These are phyloP conservation scores for Boletus edulis DNA, from an alignment of 768 basidiomycete species.

Conservation along the genomic window DNA sequence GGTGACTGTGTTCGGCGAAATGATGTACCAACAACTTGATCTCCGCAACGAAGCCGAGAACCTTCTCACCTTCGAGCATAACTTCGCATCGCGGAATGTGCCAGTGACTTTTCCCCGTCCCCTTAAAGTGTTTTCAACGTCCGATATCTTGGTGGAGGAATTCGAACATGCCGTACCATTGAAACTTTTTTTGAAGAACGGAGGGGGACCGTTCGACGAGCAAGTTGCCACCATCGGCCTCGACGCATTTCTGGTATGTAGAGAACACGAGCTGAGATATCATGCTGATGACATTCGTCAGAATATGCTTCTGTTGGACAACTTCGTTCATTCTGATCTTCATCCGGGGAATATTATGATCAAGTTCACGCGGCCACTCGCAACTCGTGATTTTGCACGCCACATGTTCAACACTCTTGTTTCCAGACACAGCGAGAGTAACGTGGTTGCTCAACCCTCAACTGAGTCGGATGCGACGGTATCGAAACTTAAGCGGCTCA, in stretches of 20 bases:
- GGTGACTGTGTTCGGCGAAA: conserved; percentile 87
- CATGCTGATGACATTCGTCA: conserved; percentile 29
- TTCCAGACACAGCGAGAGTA: conserved; percentile 32
- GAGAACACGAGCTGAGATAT: background rate
- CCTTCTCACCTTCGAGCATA: conserved; percentile 76
- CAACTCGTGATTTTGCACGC: conserved; percentile 59
- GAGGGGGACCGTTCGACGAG: conserved; percentile 89
- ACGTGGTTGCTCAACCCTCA: conserved; percentile 24
- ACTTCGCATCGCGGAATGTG: conserved; percentile 77
- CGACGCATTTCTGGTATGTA: conserved; percentile 87
- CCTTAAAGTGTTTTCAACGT: conserved; percentile 74
- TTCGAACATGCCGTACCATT: conserved; percentile 90
- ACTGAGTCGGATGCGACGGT: conserved; percentile 63
- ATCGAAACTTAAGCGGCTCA: conserved; percentile 60
- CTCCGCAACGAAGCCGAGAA: conserved; percentile 89
- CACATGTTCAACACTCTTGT: conserved; percentile 59
- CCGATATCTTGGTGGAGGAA: conserved; percentile 87
- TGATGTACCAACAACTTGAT: conserved; percentile 97
- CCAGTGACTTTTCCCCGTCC: conserved; percentile 91
- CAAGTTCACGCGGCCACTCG: conserved; percentile 88
- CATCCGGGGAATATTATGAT: conserved; percentile 97
- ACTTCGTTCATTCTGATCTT: conserved; percentile 92
- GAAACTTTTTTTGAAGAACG: conserved; percentile 82
- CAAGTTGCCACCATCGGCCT: conserved; percentile 89
- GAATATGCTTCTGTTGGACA: conserved; percentile 98